A percentile compares a stretch with the other conserved stretches of the same genome.
These are phyloP conservation scores for Escallonia herrerae DNA, from an alignment of 129 eudicot species.

Conservation along the genomic window DNA sequence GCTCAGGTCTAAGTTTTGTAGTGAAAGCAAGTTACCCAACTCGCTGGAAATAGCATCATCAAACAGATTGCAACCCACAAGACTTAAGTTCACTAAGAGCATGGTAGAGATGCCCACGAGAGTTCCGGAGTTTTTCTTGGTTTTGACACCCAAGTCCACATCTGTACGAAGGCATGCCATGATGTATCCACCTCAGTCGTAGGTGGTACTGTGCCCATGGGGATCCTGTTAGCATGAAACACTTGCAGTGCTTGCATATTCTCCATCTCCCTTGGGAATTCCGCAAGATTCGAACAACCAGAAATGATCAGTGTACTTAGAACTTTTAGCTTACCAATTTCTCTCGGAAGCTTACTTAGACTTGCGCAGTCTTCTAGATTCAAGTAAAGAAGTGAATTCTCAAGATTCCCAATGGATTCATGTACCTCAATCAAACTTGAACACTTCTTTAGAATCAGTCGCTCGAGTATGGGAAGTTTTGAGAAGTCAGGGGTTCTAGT, in stretches of 20 bases:
- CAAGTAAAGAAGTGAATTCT: neutral
- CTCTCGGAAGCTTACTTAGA: constrained; percentile 6
- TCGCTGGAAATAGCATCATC: too few relatives aligned
- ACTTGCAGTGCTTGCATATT: neutral
- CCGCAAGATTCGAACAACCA: constrained; percentile 2
- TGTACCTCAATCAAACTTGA: constrained; percentile 3
- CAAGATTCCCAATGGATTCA: constrained; percentile 7
- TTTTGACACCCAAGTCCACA: too few relatives aligned
- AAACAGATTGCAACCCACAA: too few relatives aligned
- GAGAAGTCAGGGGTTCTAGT: constrained; percentile 10
- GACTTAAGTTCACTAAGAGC: too few relatives aligned
- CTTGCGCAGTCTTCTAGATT: constrained; percentile 2
- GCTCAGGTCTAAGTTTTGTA: too few relatives aligned
- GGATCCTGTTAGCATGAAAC: neutral
- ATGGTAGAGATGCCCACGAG: too few relatives aligned
- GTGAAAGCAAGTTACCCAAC: too few relatives aligned
- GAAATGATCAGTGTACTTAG: neutral
- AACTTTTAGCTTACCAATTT: neutral
- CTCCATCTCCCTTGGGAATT: neutral
- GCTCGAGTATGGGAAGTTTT: constrained; percentile 6
- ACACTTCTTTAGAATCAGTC: constrained; percentile 1
- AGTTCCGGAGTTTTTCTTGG: too few relatives aligned
- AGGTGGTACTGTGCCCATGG: neutral
- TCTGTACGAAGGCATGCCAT: too few relatives aligned
- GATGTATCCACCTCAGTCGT: too few relatives aligned